Conservation (phyloP, 2,329 filamentous ascomycete species). For the Penicillium polonicum region DNA sequence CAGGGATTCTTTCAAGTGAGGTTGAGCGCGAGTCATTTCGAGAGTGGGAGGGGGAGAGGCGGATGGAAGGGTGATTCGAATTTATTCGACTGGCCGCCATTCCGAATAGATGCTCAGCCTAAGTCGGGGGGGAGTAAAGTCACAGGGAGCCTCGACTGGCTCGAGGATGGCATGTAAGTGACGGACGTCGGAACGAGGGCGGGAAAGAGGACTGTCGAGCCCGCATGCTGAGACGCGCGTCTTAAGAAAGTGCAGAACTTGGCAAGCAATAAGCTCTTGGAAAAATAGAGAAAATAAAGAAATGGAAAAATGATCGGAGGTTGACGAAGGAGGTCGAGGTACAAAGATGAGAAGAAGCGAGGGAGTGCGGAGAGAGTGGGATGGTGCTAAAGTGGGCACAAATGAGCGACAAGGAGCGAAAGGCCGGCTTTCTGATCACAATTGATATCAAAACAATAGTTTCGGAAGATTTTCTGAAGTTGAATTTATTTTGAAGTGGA, state of each 20-base stretch:
- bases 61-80: conserved; percentile 31
- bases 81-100: conserved; percentile 35
- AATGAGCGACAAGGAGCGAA: conserved; percentile 9
- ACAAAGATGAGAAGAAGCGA: conserved; percentile 1
- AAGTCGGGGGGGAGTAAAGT: conserved; percentile 17
- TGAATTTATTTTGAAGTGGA: conserved; percentile 11
- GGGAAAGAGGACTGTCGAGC: conserved; percentile 32
- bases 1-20: conserved; percentile 39
- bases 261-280: background rate
- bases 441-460: background rate
- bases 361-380: conserved; percentile 4
- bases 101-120: conserved; percentile 23
- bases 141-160: conserved; percentile 13
- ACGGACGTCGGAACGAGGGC: conserved; percentile 31
- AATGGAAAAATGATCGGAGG: background rate
- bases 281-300: background rate
- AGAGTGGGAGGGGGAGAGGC: conserved; percentile 27
- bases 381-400: background rate
- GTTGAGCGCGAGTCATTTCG: conserved; percentile 36
- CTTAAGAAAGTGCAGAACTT: conserved; percentile 16
- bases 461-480: conserved; percentile 14
- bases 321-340: background rate
- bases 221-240: conserved; percentile 39
- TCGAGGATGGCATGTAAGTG: conserved; percentile 23
- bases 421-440: conserved; percentile 12